Base-by-base conservation (phyloP, 306 rosid species). In the Senna tora region DNA sequence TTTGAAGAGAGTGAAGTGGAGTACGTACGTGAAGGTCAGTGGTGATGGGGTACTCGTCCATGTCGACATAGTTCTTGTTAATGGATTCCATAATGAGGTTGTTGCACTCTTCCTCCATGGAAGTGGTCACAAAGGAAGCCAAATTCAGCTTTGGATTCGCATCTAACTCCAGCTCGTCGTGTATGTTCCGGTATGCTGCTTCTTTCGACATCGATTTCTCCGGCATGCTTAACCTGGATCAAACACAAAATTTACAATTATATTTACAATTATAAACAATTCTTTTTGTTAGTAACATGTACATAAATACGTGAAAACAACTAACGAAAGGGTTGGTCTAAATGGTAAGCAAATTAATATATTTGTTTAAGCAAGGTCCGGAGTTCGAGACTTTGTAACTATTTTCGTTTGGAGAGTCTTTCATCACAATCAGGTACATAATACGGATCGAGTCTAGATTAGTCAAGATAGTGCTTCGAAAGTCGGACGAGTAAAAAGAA, bases 101-200 rank as follows among this genome's bases (percentile, higher is more conserved):
- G 47, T 91, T 84, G 20, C 90, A 87, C 62, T 91, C 92, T 7
- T 89, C 89, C 75, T 91, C 95, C 97, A 91, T 91, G 64, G 84
- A 83, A n/a, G 97, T 88, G 5, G 95, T 91, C 25, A 91, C 95
- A 64, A 91, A 91, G 21, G 97, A 88, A 22, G 97, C 97, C 79
- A 91, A 53, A 77, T 91, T 91, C 10, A 86, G 75, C 84, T 84
- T 78, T 14, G 97, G 97, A 69, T 56, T 80, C 7, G 79, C 87
- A 54, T 91, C 97, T 6, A 86, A 79, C 76, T 69, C 55, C 74
- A 91, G 56, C 81, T 91, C 95, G n/a, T 91, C 89, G 45, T 75
- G 84, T 9, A 88, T 88, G 49, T 80, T 79, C 73, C 75, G 87
- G 66, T 78, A 83, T 0, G 90, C 97, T 25, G 62, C 79, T 50